phyloP scores from a whole-genome alignment of 495 filamentous ascomycete genomes.

The Neurospora sp. region DNA sequence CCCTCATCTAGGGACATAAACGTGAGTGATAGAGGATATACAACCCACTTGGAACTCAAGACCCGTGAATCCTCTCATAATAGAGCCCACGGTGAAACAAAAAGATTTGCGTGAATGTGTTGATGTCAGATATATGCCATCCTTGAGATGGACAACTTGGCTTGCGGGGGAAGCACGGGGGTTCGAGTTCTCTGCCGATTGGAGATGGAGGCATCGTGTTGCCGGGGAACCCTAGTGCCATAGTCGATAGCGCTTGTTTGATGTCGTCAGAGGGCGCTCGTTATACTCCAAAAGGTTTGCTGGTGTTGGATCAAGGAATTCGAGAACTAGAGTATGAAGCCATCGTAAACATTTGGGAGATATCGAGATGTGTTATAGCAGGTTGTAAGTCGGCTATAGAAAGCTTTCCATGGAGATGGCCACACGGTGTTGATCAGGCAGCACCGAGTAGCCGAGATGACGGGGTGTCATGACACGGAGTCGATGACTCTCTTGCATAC shows the following conservation, averaged over 20 bases:
- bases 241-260: neutral
- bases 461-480: neutral
- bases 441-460: neutral
- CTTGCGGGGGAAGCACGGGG: neutral
- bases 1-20: neutral
- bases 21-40: neutral
- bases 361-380: neutral
- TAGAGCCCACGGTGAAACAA: neutral
- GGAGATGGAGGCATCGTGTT: neutral
- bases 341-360: neutral
- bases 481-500: neutral
- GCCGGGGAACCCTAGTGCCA: neutral
- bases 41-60: neutral
- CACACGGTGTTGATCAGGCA: neutral
- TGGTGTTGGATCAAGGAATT: neutral
- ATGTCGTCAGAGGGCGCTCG: neutral
- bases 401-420: neutral
- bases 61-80: neutral
- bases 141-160: neutral
- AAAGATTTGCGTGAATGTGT: neutral
- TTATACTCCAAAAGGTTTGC: neutral
- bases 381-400: neutral
- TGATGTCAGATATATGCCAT: neutral
- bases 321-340: neutral
- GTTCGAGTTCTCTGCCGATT: neutral